Conservation (phyloP, 345 rosid genomes). For the Salix arbutifolia region DNA sequence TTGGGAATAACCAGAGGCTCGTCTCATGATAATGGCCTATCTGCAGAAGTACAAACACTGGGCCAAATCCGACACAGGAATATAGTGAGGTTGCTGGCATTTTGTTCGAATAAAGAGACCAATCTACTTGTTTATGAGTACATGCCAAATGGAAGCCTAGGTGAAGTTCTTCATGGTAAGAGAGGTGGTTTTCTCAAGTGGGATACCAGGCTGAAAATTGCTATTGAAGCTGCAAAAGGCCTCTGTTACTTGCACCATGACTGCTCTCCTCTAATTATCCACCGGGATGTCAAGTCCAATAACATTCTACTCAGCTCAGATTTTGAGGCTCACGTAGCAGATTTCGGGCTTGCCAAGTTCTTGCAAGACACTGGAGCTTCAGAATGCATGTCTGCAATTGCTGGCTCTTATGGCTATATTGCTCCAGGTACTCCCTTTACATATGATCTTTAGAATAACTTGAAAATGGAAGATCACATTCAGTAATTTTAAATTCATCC, state of each 20-base stretch:
- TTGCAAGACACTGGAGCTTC: slow-evolving; percentile 47
- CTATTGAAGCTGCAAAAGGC: slow-evolving; percentile 71
- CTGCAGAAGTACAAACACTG: slow-evolving; percentile 60
- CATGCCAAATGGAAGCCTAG: slow-evolving; percentile 69
- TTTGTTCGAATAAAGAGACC: slow-evolving; percentile 57
- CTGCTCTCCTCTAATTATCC: slow-evolving; percentile 61
- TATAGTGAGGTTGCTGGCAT: slow-evolving; percentile 60
- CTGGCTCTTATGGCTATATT: slow-evolving; percentile 74
- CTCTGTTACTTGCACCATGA: slow-evolving; percentile 72
- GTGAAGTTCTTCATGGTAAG: slow-evolving; percentile 60
- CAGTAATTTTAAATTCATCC: background rate
- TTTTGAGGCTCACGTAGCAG: slow-evolving; percentile 72
- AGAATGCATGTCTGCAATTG: slow-evolving; percentile 72
- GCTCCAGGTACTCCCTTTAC: slow-evolving; percentile 47
- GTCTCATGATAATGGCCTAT: slow-evolving; percentile 53
- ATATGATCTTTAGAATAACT: background rate
- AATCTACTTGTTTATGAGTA: slow-evolving; percentile 64
- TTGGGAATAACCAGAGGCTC: slow-evolving; percentile 39
- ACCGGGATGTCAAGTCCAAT: slow-evolving; percentile 72
- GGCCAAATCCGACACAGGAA: slow-evolving; percentile 69
- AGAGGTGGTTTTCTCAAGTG: slow-evolving; percentile 49
- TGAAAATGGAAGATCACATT: background rate
- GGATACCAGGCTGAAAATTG: slow-evolving; percentile 59
- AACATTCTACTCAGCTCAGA: slow-evolving; percentile 57
- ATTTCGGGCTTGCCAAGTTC: slow-evolving; percentile 73